phyloP scores from a whole-genome alignment of 176 grass and related monocot genomes.

The Alopecurus myosuroides region DNA sequence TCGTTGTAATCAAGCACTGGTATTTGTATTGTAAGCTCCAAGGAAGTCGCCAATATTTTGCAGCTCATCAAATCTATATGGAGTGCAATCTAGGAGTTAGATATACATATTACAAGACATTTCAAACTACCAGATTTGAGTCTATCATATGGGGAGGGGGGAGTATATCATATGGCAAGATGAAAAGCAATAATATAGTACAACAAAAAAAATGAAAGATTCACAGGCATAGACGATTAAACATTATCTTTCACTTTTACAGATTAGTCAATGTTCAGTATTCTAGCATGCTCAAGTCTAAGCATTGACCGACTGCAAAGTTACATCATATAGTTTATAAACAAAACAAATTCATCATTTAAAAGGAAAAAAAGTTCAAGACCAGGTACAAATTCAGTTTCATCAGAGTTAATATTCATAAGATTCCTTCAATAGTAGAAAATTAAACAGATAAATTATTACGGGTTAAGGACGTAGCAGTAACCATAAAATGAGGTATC shows the following conservation, averaged over 20 bases:
- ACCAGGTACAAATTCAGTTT: background rate
- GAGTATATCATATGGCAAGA: background rate
- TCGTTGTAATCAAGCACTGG: background rate
- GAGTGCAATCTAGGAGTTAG: background rate
- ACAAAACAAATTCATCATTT: background rate
- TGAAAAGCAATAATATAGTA: background rate
- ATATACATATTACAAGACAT: background rate
- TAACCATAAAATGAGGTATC: background rate
- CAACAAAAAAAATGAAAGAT: background rate
- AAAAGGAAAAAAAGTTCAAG: background rate
- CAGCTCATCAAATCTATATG: conserved; percentile 25
- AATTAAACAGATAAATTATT: background rate
- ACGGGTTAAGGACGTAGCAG: background rate
- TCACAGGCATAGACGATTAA: background rate
- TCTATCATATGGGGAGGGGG: too few species aligned
- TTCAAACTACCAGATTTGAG: background rate
- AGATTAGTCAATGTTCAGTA: background rate
- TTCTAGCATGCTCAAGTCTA: background rate
- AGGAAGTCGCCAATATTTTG: conserved; percentile 5
- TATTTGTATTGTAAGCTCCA: conserved; percentile 8
- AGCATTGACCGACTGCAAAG: background rate
- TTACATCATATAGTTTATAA: background rate
- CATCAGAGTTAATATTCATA: background rate
- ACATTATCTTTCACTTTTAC: background rate
- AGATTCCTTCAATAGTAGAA: background rate